Conservation (phyloP, 2,329 filamentous ascomycete species). For the Ophiostoma angusticollis region DNA sequence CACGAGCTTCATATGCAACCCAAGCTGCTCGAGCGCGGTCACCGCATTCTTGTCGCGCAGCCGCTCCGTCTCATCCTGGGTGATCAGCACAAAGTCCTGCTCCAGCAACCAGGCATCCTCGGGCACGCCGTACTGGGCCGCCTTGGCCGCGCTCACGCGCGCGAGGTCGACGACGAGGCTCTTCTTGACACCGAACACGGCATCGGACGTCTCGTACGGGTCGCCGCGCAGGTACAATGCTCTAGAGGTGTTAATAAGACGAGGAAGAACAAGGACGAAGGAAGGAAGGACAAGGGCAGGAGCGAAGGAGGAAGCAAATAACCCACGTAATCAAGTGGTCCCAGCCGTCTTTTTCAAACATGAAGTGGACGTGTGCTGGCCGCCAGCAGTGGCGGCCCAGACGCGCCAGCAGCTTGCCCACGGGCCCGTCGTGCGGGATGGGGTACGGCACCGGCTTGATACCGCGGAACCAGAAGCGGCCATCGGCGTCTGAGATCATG, state of each 20-base stretch:
- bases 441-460: constrained; percentile 78
- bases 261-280: background rate
- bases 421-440: constrained; percentile 73
- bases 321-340: constrained; percentile 74
- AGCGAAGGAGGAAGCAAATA: background rate
- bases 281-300: constrained; percentile 2
- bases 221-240: constrained; percentile 67
- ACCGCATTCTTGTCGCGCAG: constrained; percentile 52
- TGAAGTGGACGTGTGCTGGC: constrained; percentile 74
- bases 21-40: constrained; percentile 53
- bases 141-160: constrained; percentile 38
- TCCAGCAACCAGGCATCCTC: constrained; percentile 50
- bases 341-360: constrained; percentile 70
- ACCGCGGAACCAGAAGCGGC: constrained; percentile 72
- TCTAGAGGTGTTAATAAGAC: too few species aligned
- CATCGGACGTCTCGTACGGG: constrained; percentile 71
- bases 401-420: constrained; percentile 54
- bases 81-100: constrained; percentile 69
- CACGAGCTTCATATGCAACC: constrained; percentile 57
- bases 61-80: constrained; percentile 52
- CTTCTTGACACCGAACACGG: constrained; percentile 78
- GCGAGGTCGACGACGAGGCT: constrained; percentile 55
- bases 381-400: constrained; percentile 65
- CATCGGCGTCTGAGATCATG: constrained; percentile 50
- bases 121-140: constrained; percentile 48